A percentile compares a stretch with the other conserved stretches of the same genome.
phyloP scores from a whole-genome alignment of 768 basidiomycete species.

The Auricularia sp. region DNA sequence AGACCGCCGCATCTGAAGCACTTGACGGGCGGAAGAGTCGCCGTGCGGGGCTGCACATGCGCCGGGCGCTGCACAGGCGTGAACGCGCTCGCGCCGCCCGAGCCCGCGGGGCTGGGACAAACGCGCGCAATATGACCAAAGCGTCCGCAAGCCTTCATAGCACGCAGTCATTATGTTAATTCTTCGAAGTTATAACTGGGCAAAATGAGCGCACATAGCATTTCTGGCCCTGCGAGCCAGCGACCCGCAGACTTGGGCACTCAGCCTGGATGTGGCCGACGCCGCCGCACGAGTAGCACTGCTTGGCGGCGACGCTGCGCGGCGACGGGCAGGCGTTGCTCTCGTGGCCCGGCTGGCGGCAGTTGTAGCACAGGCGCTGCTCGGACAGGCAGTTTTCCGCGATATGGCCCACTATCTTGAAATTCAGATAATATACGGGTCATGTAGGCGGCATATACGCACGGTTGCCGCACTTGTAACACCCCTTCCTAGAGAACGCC shows the following conservation, averaged over 20 bases:
- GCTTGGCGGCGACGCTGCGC: slow-evolving; percentile 71
- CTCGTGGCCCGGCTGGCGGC: slow-evolving; percentile 90
- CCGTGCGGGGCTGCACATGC: slow-evolving; percentile 42
- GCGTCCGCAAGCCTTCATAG: slow-evolving; percentile 55
- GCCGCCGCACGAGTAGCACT: slow-evolving; percentile 89
- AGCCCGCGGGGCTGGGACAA: slow-evolving; percentile 46
- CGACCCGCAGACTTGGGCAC: slow-evolving; percentile 65
- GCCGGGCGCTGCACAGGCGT: not conserved
- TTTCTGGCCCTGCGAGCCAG: slow-evolving; percentile 53
- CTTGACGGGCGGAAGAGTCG: slow-evolving; percentile 71
- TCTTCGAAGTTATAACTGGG: no score
- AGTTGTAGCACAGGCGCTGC: slow-evolving; percentile 88
- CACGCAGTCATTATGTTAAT: no score
- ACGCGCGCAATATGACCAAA: slow-evolving; percentile 73
- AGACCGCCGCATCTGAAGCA: slow-evolving; percentile 86
- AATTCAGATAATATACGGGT: slow-evolving; percentile 19
- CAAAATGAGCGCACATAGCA: slow-evolving; percentile 56
- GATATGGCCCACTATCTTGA: slow-evolving; percentile 75
- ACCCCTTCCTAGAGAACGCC: slow-evolving; percentile 60
- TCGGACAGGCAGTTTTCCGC: slow-evolving; percentile 86
- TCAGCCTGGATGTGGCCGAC: slow-evolving; percentile 86
- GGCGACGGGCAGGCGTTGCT: slow-evolving; percentile 81
- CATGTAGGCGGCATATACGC: not conserved
- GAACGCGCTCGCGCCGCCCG: slow-evolving; percentile 9
- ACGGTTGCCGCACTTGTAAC: slow-evolving; percentile 55